Conservation (phyloP, 2,329 filamentous ascomycete genomes). For the Fusarium papillatum region DNA sequence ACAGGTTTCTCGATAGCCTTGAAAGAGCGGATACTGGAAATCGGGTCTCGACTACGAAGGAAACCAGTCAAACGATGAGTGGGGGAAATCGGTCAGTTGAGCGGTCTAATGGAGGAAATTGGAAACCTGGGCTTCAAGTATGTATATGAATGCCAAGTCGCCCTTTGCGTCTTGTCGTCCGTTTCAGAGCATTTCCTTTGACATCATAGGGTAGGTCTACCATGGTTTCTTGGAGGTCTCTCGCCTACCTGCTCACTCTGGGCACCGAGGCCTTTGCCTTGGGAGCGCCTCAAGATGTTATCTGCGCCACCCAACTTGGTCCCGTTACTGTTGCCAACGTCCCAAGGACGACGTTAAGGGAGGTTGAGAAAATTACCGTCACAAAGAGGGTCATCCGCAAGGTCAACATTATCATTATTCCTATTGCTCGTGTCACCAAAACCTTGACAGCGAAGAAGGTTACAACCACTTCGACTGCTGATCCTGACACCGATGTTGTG, state of each 20-base stretch:
- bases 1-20: no score
- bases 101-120: neutral
- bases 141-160: neutral
- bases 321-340: neutral
- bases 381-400: constrained; percentile 12
- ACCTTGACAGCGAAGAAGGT: neutral
- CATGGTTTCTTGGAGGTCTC: neutral
- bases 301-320: neutral
- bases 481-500: neutral
- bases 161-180: neutral
- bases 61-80: neutral
- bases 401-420: neutral
- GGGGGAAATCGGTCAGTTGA: neutral
- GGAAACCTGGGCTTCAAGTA: neutral
- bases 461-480: neutral
- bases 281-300: neutral
- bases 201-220: neutral
- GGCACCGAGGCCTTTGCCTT: neutral
- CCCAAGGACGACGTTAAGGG: neutral
- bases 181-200: neutral
- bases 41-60: neutral
- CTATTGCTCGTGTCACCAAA: neutral
- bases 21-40: neutral
- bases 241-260: neutral
- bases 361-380: neutral